Percentiles rank a stretch among this genome's conserved stretches.
phyloP scores from a whole-genome alignment of 331 rosid genomes.

The Acacia concinna region DNA sequence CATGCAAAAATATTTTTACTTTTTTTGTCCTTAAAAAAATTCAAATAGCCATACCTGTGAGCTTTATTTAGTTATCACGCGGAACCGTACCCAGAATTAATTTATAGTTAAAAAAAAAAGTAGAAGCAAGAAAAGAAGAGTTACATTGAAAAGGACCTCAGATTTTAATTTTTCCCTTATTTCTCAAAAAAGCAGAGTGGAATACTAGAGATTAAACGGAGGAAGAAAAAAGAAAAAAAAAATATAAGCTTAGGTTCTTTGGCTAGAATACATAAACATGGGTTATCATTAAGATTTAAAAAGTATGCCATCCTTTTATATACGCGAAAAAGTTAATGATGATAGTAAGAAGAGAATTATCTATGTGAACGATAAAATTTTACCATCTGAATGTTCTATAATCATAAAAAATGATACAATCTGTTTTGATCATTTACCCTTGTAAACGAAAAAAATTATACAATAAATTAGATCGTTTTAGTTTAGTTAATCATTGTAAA shows the following conservation, averaged over 20 bases:
- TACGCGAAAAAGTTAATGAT: conserved; percentile 9
- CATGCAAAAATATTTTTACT: neutral
- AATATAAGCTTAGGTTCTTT: neutral
- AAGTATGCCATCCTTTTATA: conserved; percentile 21
- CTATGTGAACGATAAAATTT: conserved; percentile 37
- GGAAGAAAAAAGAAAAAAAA: accelerated
- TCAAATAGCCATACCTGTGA: neutral
- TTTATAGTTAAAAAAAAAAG: neutral
- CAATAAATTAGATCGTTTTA: neutral
- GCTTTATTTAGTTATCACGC: neutral
- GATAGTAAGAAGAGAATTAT: conserved; percentile 33
- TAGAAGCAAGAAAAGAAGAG: neutral
- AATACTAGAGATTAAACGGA: neutral
- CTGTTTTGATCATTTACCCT: too few relatives aligned
- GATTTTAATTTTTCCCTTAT: neutral
- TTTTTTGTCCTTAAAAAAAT: neutral
- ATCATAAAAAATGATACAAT: neutral
- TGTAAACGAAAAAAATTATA: neutral
- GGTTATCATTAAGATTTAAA: neutral
- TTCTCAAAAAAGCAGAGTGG: neutral
- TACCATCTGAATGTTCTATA: neutral
- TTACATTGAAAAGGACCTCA: neutral
- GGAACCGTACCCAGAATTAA: neutral
- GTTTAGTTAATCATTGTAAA: neutral
- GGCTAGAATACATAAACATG: neutral